A percentile compares a stretch with the other conserved stretches of the same genome.
phyloP scores from a whole-genome alignment of 2,329 filamentous ascomycete species.

The Pyricularia pennisetigena region DNA sequence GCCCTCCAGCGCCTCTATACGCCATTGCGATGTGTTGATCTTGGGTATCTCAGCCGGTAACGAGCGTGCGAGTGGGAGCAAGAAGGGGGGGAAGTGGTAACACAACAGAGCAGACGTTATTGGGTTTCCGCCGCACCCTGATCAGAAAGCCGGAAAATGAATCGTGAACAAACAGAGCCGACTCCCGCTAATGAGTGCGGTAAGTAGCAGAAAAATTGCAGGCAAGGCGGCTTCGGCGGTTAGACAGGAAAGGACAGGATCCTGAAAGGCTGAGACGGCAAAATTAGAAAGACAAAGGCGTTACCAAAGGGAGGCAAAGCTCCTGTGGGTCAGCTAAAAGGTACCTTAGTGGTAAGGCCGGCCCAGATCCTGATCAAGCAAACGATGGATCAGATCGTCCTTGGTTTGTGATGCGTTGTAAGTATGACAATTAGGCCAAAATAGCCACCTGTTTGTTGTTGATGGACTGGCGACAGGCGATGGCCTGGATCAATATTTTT shows the following conservation, averaged over 20 bases:
- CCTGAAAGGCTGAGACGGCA: not conserved
- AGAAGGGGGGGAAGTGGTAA: slow-evolving; percentile 3
- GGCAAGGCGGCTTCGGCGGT: not conserved
- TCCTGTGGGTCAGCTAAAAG: not conserved
- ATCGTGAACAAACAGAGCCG: slow-evolving; percentile 4
- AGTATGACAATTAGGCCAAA: not conserved
- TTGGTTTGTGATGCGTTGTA: not conserved
- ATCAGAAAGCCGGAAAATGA: not conserved
- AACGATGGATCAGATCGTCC: not conserved
- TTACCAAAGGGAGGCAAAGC: not conserved
- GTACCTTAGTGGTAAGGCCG: not conserved
- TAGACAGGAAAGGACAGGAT: not conserved
- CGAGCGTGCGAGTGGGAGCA: not conserved
- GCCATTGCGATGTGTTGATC: slow-evolving; percentile 9
- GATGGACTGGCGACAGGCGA: not conserved
- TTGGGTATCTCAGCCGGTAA: not conserved
- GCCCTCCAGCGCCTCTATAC: slow-evolving; percentile 13
- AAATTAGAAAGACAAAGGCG: not conserved
- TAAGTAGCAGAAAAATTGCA: not conserved
- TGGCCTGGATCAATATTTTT: not conserved
- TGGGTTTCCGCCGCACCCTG: not conserved
- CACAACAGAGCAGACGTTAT: not conserved
- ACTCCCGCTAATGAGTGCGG: not conserved
- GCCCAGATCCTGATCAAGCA: not conserved
- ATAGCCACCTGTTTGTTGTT: not conserved